Evolutionary conservation across 352 stramenopile genomes (phyloP).

Genomic region (Globisporangium echinulatum): DNA sequence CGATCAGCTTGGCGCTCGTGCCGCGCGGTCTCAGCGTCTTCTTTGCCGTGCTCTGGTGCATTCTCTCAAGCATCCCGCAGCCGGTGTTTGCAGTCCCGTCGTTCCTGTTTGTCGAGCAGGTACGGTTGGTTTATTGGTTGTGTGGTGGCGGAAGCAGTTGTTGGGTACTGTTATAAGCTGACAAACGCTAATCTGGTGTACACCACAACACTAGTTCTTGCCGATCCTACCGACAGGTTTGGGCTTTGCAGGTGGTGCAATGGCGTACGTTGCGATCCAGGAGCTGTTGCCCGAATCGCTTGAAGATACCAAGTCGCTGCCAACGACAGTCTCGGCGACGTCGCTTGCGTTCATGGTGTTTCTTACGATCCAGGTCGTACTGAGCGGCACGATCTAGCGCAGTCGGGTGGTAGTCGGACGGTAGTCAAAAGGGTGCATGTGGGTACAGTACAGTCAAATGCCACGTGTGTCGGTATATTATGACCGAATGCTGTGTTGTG

Average conservation of each 20-base stretch:
- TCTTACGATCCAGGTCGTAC: constrained; percentile 73
- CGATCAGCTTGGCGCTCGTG: constrained; percentile 93
- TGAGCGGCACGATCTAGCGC: constrained; percentile 41
- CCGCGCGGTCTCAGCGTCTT: constrained; percentile 88
- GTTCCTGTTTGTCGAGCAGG: constrained; percentile 86
- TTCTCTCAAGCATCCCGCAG: constrained; percentile 91
- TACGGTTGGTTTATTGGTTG: too few relatives aligned
- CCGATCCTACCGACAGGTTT: constrained; percentile 93
- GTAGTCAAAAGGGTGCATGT: not conserved
- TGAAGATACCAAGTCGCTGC: constrained; percentile 78
- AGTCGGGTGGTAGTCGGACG: too few relatives aligned
- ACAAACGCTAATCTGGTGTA: too few relatives aligned
- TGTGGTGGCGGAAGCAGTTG: too few relatives aligned
- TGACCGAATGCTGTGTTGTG: too few relatives aligned
- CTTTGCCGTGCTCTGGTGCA: constrained; percentile 84
- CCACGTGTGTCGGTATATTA: not conserved
- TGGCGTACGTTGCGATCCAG: constrained; percentile 93
- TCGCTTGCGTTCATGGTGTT: constrained; percentile 77
- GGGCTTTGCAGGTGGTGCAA: constrained; percentile 96
- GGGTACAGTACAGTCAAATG: not conserved
- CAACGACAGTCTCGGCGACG: constrained; percentile 58
- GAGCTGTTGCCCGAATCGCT: constrained; percentile 78
- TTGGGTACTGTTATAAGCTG: too few relatives aligned
- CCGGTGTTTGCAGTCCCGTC: constrained; percentile 97
- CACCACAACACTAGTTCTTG: constrained; percentile 55